Conservation (phyloP, 495 filamentous ascomycete species). For the Neurospora intermedia region DNA sequence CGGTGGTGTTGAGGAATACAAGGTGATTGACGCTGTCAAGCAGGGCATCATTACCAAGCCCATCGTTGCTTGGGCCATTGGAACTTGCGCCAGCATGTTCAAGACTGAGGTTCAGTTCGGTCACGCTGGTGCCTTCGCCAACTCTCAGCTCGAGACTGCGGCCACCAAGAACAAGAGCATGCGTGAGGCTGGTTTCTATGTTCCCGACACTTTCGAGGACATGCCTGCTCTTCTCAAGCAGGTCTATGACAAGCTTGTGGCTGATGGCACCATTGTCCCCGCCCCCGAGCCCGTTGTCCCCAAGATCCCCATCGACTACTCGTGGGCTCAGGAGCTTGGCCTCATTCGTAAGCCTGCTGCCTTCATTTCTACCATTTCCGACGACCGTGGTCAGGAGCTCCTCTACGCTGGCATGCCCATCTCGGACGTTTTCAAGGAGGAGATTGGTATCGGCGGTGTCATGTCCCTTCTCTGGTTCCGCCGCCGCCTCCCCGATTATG, state of each 20-base stretch:
- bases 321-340: constrained; percentile 97
- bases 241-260: constrained; percentile 79
- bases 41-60: constrained; percentile 90
- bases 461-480: constrained; percentile 99
- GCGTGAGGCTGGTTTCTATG: constrained; percentile 81
- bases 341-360: constrained; percentile 99
- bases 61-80: constrained; percentile 97
- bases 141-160: constrained; percentile 97
- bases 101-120: constrained; percentile 99
- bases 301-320: constrained; percentile 99
- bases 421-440: constrained; percentile 97
- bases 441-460: constrained; percentile 98
- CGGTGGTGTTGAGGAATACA: constrained; percentile 98
- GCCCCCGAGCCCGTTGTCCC: constrained; percentile 82
- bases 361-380: constrained; percentile 99
- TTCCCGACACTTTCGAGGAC: constrained; percentile 95
- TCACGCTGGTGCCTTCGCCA: constrained; percentile 96
- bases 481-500: constrained; percentile 88
- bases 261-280: constrained; percentile 72
- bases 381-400: constrained; percentile 98
- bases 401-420: constrained; percentile 99
- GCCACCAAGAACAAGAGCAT: constrained; percentile 92
- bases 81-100: constrained; percentile 98
- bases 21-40: constrained; percentile 97
- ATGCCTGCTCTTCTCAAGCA: constrained; percentile 62